Percentiles rank a stretch among this genome's conserved stretches.
Evolutionary conservation across 2,329 filamentous ascomycete species (phyloP).

Genomic region (Cladosporium phlei): DNA sequence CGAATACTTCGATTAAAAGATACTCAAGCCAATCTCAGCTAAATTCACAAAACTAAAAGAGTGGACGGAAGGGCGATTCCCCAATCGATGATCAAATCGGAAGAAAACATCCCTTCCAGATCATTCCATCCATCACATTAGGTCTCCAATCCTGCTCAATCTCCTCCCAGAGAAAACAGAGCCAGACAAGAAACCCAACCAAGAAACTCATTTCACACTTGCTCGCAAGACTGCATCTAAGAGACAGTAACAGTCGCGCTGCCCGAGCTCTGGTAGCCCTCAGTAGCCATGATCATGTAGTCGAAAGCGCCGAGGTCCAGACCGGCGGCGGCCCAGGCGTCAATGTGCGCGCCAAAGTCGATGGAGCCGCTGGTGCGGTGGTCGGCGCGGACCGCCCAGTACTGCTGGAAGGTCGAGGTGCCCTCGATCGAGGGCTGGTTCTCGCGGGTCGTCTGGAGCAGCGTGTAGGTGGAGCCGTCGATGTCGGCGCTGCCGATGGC

Average conservation of each 20-base stretch:
- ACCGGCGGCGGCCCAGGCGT: constrained; percentile 23
- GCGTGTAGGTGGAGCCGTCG: constrained; percentile 51
- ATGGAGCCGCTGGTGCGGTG: constrained; percentile 30
- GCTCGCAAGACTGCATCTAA: background rate
- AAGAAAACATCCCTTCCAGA: background rate
- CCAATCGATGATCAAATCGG: background rate
- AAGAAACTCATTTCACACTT: no score
- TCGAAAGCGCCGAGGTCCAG: constrained; percentile 31
- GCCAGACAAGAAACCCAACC: no score
- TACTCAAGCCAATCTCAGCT: background rate
- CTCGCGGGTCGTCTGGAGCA: constrained; percentile 43
- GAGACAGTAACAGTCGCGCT: constrained; percentile 35
- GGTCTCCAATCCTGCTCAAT: no score
- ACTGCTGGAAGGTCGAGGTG: constrained; percentile 41
- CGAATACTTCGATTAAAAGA: no score
- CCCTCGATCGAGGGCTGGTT: constrained; percentile 40
- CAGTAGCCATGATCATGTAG: constrained; percentile 42
- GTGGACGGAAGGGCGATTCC: no score
- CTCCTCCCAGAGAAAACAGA: background rate
- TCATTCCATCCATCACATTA: background rate
- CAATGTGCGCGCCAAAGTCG: constrained; percentile 26
- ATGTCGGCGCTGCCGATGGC: constrained; percentile 46
- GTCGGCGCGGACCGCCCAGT: constrained; percentile 37
- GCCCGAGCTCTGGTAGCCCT: constrained; percentile 41
- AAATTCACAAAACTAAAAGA: constrained; percentile 8